Conservation (phyloP, 1,139 yeast species). For the Taphrina wiesneri region DNA sequence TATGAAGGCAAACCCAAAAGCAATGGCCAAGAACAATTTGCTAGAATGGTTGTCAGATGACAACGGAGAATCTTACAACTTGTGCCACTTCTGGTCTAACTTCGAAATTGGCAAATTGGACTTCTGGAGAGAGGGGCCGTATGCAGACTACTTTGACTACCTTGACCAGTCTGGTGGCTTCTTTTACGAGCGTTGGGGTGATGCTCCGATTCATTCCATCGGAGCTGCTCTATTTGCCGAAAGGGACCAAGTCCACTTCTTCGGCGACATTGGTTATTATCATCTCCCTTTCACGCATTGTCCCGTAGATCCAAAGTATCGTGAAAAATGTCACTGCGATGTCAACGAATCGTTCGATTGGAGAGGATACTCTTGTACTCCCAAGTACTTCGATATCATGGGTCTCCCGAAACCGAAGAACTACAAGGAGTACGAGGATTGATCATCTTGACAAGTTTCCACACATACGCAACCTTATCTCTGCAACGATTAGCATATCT, state of each 20-base stretch:
- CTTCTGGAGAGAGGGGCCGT: slow-evolving; percentile 71
- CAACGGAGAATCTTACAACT: slow-evolving; percentile 57
- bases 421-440: slow-evolving; percentile 24
- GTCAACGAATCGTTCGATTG: slow-evolving; percentile 79
- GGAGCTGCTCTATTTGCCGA: slow-evolving; percentile 35
- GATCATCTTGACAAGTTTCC: too few species aligned
- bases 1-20: slow-evolving; percentile 59
- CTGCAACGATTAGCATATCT: too few species aligned
- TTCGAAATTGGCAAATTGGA: slow-evolving; percentile 80
- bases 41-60: slow-evolving; percentile 68
- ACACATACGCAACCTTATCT: too few species aligned
- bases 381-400: slow-evolving; percentile 25
- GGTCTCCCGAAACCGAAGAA: slow-evolving; percentile 31
- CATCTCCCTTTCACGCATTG: slow-evolving; percentile 78
- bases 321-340: slow-evolving; percentile 64
- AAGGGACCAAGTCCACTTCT: slow-evolving; percentile 34
- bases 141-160: slow-evolving; percentile 65
- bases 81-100: slow-evolving; percentile 94
- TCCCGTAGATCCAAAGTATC: slow-evolving; percentile 57
- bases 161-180: slow-evolving; percentile 81
- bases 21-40: slow-evolving; percentile 67
- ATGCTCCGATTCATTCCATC: slow-evolving; percentile 76
- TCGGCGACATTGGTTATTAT: slow-evolving; percentile 56
- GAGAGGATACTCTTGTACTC: slow-evolving; percentile 65
- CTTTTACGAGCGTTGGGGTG: slow-evolving; percentile 96